Evolutionary conservation across 2,329 filamentous ascomycete species (phyloP).

Genomic region (Aspergillus awamori): DNA sequence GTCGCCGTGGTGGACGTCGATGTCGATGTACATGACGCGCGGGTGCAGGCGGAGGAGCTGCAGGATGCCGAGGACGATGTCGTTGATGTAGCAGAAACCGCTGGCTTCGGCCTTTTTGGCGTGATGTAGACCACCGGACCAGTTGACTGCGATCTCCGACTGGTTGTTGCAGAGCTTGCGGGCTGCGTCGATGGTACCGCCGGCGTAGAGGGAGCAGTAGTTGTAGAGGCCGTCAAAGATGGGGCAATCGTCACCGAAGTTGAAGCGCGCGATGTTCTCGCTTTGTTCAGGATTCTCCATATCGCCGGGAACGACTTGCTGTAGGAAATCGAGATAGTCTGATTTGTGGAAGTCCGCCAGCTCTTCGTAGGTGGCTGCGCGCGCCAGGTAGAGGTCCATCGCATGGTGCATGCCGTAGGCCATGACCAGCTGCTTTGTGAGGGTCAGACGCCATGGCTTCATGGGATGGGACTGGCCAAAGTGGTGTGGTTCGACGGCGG

Average conservation of each 20-base stretch:
- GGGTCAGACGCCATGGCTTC: slow-evolving; percentile 96
- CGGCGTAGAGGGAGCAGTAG: slow-evolving; percentile 92
- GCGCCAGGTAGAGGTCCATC: slow-evolving; percentile 90
- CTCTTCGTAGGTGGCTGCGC: slow-evolving; percentile 84
- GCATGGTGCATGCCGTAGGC: slow-evolving; percentile 94
- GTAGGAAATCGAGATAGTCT: slow-evolving; percentile 90
- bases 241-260: slow-evolving; percentile 91
- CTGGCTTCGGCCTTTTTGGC: slow-evolving; percentile 92
- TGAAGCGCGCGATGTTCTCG: slow-evolving; percentile 67
- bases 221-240: slow-evolving; percentile 95
- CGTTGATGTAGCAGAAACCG: slow-evolving; percentile 98
- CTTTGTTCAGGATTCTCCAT: slow-evolving; percentile 66
- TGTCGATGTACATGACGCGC: slow-evolving; percentile 91
- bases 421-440: slow-evolving; percentile 92
- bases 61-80: slow-evolving; percentile 92
- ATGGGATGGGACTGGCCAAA: slow-evolving; percentile 97
- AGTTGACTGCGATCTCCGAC: slow-evolving; percentile 95
- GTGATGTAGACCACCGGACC: slow-evolving; percentile 95
- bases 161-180: slow-evolving; percentile 83
- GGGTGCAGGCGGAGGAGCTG: slow-evolving; percentile 80
- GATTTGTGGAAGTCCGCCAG: slow-evolving; percentile 81
- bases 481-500: slow-evolving; percentile 92
- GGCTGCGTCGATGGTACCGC: slow-evolving; percentile 86
- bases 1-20: slow-evolving; percentile 89
- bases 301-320: slow-evolving; percentile 70